A percentile compares a stretch with the other conserved stretches of the same genome.
Conservation (phyloP, 768 basidiomycete genomes). For the Tricholomella constricta region DNA sequence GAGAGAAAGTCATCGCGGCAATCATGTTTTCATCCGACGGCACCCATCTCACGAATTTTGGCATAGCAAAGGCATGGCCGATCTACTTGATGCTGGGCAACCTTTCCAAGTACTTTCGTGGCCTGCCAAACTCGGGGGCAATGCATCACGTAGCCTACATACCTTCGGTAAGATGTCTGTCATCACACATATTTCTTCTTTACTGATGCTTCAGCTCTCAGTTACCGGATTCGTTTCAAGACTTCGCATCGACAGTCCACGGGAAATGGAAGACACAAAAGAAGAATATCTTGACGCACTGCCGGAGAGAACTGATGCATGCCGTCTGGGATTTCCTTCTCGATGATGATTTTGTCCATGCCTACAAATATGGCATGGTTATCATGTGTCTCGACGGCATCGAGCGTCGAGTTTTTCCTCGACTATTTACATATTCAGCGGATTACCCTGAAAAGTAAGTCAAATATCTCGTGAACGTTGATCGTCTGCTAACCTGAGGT, state of each 20-base stretch:
- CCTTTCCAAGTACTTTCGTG: conserved; percentile 34
- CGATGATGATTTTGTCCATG: too few species aligned
- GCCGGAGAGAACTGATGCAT: conserved; percentile 29
- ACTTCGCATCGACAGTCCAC: conserved; percentile 16
- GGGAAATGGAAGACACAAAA: conserved; percentile 13
- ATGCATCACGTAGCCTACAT: conserved; percentile 32
- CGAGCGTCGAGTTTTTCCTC: conserved; percentile 22
- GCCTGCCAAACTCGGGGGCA: conserved; percentile 27
- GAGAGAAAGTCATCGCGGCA: conserved; percentile 23
- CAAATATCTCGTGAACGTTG: too few species aligned
- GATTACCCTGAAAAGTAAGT: conserved; percentile 30
- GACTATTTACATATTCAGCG: too few species aligned
- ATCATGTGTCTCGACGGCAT: conserved; percentile 24
- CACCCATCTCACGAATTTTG: conserved; percentile 25
- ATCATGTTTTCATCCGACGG: conserved; percentile 34
- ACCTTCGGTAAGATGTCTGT: background rate
- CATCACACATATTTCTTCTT: too few species aligned
- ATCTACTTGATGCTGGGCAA: conserved; percentile 35
- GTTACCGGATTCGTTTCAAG: conserved; percentile 29
- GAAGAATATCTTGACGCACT: conserved; percentile 18
- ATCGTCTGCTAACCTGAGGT: too few species aligned
- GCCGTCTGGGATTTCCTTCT: conserved; percentile 22
- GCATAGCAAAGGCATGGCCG: conserved; percentile 22
- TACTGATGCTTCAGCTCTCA: background rate
- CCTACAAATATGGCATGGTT: conserved; percentile 26